Evolutionary conservation across 768 basidiomycete species (phyloP).

Genomic region (button mushroom (Agaricus bisporus)): DNA sequence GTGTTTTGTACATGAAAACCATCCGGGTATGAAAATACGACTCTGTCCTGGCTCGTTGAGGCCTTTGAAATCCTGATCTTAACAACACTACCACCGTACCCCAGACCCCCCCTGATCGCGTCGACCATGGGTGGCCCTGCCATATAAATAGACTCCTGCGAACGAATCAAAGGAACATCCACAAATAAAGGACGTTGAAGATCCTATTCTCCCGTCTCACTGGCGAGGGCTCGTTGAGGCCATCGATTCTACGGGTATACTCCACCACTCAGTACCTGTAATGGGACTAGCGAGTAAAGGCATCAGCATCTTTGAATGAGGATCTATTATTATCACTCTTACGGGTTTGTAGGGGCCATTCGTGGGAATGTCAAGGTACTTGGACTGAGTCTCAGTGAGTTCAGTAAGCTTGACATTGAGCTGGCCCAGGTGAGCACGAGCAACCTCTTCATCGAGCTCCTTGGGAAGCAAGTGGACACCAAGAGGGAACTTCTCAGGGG

Average conservation of each 20-base stretch:
- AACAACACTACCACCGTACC: constrained; percentile 12
- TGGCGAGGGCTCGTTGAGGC: constrained; percentile 79
- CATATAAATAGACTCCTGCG: constrained; percentile 40
- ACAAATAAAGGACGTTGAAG: constrained; percentile 59
- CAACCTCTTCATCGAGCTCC: constrained; percentile 98
- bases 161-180: constrained; percentile 44
- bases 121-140: constrained; percentile 30
- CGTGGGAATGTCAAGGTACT: constrained; percentile 87
- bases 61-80: constrained; percentile 25
- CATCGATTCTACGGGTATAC: constrained; percentile 36
- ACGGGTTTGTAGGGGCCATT: constrained; percentile 63
- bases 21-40: neutral
- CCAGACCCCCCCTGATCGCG: constrained; percentile 19
- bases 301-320: neutral
- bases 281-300: constrained; percentile 22
- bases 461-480: constrained; percentile 99
- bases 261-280: constrained; percentile 40
- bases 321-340: constrained; percentile 12
- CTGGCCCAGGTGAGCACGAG: constrained; percentile 87
- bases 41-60: constrained; percentile 43
- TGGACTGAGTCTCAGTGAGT: constrained; percentile 66
- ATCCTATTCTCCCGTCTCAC: constrained; percentile 50
- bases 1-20: constrained; percentile 2
- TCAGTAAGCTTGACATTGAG: constrained; percentile 92
- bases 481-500: constrained; percentile 85